Base-by-base conservation (phyloP, 2,329 filamentous ascomycete species). In the Aspergillus persii region DNA sequence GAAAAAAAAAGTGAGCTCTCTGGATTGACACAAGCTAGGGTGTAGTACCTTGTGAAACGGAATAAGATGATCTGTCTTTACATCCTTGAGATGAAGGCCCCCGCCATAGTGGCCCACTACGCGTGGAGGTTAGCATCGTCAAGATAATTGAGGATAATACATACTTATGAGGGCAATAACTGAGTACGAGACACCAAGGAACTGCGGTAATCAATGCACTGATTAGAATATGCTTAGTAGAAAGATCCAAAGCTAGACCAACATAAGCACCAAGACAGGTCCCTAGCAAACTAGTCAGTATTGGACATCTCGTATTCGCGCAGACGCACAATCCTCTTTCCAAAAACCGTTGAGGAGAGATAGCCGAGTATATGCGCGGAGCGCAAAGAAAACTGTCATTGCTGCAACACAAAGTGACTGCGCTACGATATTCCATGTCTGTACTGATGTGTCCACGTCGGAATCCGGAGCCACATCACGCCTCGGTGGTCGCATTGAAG, bases 11-110 rank as follows among this genome's bases (percentile, higher is more conserved):
- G 27, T 57, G 6, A 39, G 18, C 5, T 5, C 31, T 2, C 6
- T 15, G 18, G 1, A 18, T 9, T 8, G 23, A 6, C 26, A 2
- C 8, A 3, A 7, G 33, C 8, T 39, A 33, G 23, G 7, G 26
- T 23, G 12, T 3, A 50, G 41, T 56, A 77, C 77, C 64, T 78
- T 72, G n/a, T 71, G 65, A 55, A 76, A 80, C 2, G 65, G 60
- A 11, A 73, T 62, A 3, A 71, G 62, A 4, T 77, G 11, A 2
- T 66, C 61, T 1, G 62, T 56, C 1, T 66, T 61, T 4, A 79
- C 72, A 29, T 79, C 72, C 59, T 64, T 66, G 33, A 69, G 60
- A 55, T 79, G 72, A 15, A 71, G 58, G 2, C 77, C 77, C 39
- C 75, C 76, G 46, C 75, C 76, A 56, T 74, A 71, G 15, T 68